Evolutionary conservation across 805 yeast species (phyloP), one percentile per base, ranked within the genome.

Genomic region (Cyberlindnera mrakii): DNA sequence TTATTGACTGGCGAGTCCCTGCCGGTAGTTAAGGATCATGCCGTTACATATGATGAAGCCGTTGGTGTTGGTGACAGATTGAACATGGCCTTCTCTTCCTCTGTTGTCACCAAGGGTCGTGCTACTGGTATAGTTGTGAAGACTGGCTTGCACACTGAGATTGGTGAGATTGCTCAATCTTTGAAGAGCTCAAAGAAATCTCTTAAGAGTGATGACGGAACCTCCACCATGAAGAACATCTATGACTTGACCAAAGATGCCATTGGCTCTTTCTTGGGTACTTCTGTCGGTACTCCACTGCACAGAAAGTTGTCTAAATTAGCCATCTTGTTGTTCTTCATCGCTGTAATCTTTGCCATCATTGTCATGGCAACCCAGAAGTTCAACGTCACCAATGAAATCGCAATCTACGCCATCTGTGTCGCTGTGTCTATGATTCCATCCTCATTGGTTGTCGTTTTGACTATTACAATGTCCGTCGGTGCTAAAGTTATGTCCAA

Each of bases 361-460:
- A 78, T 88, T 16, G 95, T 85, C 4, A 83, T 87, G 95, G 95
- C 81, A 2, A 78, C 93, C 9, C 95, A 87, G 63, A 74, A 74
- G 47, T 80, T 86, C 62, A 55, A 67, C 11, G 95, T 87, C n/a
- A 80, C 77, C 51, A 76, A 72, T 44, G 88, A 86, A 52, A 93
- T 87, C 31, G 95, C 95, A 13, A 80, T 87, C 39, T 87, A 87
- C 58, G 96, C 96, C 20, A 82, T 88, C 55, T 87, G 95, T 66
- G 90, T 85, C 38, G 85, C 55, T 0, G 66, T 84, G 38, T 78
- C 90, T 5, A 85, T 85, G 88, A 84, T 84, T 50, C 93, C 93
- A 3, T 83, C 89, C 3, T 80, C 90, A 0, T 70, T 84, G 53
- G 82, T 83, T 48, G 93, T 84, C 18, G 93, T 84, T 19, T 71